Conservation (phyloP, 1,284 basidiomycete genomes). For the Papiliotrema terrestris region DNA sequence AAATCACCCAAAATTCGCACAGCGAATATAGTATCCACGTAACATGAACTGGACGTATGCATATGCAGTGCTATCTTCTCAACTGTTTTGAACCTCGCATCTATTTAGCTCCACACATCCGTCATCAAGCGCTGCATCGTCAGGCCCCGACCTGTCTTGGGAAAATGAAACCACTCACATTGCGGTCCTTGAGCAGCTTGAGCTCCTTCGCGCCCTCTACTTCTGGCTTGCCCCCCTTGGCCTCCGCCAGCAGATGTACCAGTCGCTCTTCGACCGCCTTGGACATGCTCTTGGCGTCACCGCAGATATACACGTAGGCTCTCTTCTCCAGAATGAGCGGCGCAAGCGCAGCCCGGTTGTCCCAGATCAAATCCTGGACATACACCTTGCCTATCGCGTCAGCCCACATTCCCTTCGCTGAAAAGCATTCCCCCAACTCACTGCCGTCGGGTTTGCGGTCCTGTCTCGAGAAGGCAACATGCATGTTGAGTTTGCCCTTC, state of each 20-base stretch:
- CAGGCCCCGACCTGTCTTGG: slow-evolving; percentile 1
- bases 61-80: neutral
- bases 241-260: slow-evolving; percentile 82
- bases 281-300: slow-evolving; percentile 95
- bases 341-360: slow-evolving; percentile 73
- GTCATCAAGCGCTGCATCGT: slow-evolving; percentile 38
- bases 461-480: slow-evolving; percentile 79
- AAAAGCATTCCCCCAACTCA: slow-evolving; percentile 18
- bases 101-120: slow-evolving; percentile 44
- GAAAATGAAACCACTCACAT: slow-evolving; percentile 31
- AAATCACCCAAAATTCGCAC: neutral
- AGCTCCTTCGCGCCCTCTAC: slow-evolving; percentile 86
- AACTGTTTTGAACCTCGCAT: neutral
- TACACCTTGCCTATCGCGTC: slow-evolving; percentile 75
- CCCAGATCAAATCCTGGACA: slow-evolving; percentile 93
- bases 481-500: slow-evolving; percentile 84
- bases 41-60: neutral
- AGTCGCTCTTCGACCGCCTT: slow-evolving; percentile 88
- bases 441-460: slow-evolving; percentile 74
- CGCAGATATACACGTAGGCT: slow-evolving; percentile 92
- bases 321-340: slow-evolving; percentile 88
- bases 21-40: neutral
- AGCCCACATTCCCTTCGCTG: neutral
- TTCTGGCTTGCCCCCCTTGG: slow-evolving; percentile 78
- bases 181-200: slow-evolving; percentile 86